Evolutionary conservation across 768 basidiomycete genomes (phyloP).

Genomic region (Lepiota subincarnata): DNA sequence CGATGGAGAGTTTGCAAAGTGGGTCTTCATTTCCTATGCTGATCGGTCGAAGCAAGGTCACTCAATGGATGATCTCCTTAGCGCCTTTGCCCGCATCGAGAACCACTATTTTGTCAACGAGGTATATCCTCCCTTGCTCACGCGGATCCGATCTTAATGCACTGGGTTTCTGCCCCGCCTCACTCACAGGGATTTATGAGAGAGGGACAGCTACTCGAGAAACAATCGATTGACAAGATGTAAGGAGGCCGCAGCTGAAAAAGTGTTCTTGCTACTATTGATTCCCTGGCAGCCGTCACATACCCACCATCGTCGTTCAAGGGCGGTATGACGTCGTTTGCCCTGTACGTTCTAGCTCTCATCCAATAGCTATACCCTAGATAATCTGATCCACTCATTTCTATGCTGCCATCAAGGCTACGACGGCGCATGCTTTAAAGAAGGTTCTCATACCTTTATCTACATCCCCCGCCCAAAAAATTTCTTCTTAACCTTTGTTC

Average conservation of each 20-base stretch:
- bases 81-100: slow-evolving; percentile 85
- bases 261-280: no score
- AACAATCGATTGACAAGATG: slow-evolving; percentile 88
- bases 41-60: neutral
- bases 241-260: slow-evolving; percentile 24
- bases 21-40: slow-evolving; percentile 19
- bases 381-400: neutral
- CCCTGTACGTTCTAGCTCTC: slow-evolving; percentile 45
- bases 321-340: slow-evolving; percentile 90
- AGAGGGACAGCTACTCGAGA: slow-evolving; percentile 82
- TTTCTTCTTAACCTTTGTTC: neutral
- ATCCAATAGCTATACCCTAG: neutral
- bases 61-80: slow-evolving; percentile 22
- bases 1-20: slow-evolving; percentile 76
- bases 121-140: slow-evolving; percentile 31
- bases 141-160: neutral
- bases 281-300: slow-evolving; percentile 65
- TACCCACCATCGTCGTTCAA: slow-evolving; percentile 79
- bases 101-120: slow-evolving; percentile 89
- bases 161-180: neutral
- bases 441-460: slow-evolving; percentile 33
- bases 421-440: slow-evolving; percentile 78
- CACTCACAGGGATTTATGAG: slow-evolving; percentile 73
- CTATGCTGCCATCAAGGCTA: slow-evolving; percentile 40
- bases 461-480: neutral